Evolutionary conservation across 2,329 filamentous ascomycete genomes (phyloP).

Genomic region (Pezicula radicicola): DNA sequence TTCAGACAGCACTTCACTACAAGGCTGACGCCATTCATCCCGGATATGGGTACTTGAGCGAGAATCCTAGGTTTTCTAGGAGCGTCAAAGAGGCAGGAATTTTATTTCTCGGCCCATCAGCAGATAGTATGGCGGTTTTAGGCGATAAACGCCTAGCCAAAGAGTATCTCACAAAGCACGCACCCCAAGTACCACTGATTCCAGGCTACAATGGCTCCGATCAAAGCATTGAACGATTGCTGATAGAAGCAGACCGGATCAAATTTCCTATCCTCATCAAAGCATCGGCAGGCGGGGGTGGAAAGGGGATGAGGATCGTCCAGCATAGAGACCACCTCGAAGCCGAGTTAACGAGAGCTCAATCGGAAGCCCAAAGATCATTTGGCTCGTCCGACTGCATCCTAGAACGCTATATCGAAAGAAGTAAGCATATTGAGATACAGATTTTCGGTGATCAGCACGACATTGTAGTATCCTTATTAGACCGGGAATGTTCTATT

Average conservation of each 20-base stretch:
- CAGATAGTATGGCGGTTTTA: slow-evolving; percentile 12
- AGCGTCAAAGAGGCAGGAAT: slow-evolving; percentile 51
- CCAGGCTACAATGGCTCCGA: slow-evolving; percentile 66
- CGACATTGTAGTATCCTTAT: slow-evolving; percentile 55
- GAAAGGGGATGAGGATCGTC: slow-evolving; percentile 59
- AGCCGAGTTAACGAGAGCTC: slow-evolving; percentile 48
- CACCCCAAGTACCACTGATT: slow-evolving; percentile 62
- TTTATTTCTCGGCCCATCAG: slow-evolving; percentile 55
- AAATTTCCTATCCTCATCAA: slow-evolving; percentile 50
- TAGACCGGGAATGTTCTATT: slow-evolving; percentile 66
- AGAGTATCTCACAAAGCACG: slow-evolving; percentile 63
- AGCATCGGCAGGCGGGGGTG: slow-evolving; percentile 57
- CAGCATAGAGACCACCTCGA: slow-evolving; percentile 43
- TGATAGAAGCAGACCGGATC: slow-evolving; percentile 10
- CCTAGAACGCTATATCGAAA: slow-evolving; percentile 57
- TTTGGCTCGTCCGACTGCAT: slow-evolving; percentile 56
- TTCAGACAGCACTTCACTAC: slow-evolving; percentile 56
- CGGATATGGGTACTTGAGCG: slow-evolving; percentile 65
- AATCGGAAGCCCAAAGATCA: slow-evolving; percentile 51
- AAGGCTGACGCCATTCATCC: slow-evolving; percentile 55
- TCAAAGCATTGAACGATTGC: slow-evolving; percentile 32
- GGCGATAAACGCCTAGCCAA: slow-evolving; percentile 49
- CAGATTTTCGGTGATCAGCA: slow-evolving; percentile 63
- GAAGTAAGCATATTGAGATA: slow-evolving; percentile 62
- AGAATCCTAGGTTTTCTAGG: slow-evolving; percentile 59